Conservation (phyloP, 75 land plant genomes). For the Sequoiadendron giganteum region DNA sequence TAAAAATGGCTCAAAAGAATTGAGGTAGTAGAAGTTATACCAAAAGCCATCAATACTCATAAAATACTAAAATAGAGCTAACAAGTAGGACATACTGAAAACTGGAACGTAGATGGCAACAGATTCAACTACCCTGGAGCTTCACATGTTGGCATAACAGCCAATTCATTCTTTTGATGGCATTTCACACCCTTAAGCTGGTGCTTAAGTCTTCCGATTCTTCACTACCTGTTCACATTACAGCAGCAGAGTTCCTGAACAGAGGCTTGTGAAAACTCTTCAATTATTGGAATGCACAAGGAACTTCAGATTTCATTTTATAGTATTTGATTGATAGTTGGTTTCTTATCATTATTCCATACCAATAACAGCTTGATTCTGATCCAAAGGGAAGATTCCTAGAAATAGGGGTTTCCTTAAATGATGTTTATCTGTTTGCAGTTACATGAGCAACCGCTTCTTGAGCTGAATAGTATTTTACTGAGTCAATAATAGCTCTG, state of each 20-base stretch:
- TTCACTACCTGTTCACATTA: neutral
- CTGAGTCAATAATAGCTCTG: neutral
- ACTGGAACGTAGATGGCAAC: neutral
- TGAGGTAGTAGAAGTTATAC: neutral
- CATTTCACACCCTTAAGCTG: neutral
- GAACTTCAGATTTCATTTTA: neutral
- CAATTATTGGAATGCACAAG: neutral
- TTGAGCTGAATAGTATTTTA: neutral
- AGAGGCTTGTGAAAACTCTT: no score
- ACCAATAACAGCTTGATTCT: neutral
- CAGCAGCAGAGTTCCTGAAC: neutral
- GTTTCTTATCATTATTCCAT: neutral
- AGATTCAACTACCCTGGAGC: no score
- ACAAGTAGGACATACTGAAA: neutral
- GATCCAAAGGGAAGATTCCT: neutral
- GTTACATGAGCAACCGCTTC: neutral
- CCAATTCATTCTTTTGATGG: neutral
- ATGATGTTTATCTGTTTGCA: neutral
- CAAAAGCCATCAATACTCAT: neutral
- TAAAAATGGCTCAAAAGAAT: neutral
- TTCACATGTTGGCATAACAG: neutral
- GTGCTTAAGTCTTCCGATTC: neutral
- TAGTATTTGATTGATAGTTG: neutral
- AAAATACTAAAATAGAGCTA: neutral
- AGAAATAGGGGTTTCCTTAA: no score